Evolutionary conservation across 495 filamentous ascomycete species (phyloP).

Genomic region (Daldinia concentrica): DNA sequence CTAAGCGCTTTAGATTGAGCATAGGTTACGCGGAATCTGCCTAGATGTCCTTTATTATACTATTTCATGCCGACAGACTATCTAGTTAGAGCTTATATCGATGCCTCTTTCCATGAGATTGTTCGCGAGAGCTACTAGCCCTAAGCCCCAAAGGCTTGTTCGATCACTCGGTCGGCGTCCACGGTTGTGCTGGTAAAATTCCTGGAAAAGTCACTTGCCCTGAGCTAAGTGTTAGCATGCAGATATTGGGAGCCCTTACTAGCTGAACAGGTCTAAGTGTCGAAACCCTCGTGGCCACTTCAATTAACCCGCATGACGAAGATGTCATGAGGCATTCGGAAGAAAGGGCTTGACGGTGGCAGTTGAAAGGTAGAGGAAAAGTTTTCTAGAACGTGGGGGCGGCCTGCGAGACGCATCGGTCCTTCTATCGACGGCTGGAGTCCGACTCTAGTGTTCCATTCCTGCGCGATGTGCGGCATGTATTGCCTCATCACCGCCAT

Average conservation of each 20-base stretch:
- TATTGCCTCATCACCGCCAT: constrained; percentile 22
- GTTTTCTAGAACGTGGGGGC: constrained; percentile 14
- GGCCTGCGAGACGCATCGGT: constrained; percentile 6
- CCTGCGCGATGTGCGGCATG: constrained; percentile 13
- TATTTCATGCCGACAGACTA: background rate
- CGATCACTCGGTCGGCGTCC: background rate
- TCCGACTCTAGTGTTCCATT: constrained; percentile 9
- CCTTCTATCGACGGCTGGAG: constrained; percentile 21
- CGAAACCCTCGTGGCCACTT: constrained; percentile 1
- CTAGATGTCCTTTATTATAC: no score
- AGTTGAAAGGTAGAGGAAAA: background rate
- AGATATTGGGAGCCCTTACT: background rate
- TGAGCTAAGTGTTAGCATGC: constrained; percentile 4
- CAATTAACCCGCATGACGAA: constrained; percentile 5
- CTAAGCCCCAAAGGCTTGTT: background rate
- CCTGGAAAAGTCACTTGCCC: background rate
- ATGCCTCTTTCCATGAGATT: background rate
- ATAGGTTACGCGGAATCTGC: no score
- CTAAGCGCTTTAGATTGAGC: no score
- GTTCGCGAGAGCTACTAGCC: background rate
- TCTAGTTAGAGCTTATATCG: background rate
- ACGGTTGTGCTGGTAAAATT: background rate
- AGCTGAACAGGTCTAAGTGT: background rate
- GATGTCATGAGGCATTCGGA: constrained; percentile 7
- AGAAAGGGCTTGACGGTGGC: constrained; percentile 12